These are phyloP conservation scores for Zygosaccharomyces bisporus DNA, from an alignment of 805 yeast species.

Conservation along the genomic window DNA sequence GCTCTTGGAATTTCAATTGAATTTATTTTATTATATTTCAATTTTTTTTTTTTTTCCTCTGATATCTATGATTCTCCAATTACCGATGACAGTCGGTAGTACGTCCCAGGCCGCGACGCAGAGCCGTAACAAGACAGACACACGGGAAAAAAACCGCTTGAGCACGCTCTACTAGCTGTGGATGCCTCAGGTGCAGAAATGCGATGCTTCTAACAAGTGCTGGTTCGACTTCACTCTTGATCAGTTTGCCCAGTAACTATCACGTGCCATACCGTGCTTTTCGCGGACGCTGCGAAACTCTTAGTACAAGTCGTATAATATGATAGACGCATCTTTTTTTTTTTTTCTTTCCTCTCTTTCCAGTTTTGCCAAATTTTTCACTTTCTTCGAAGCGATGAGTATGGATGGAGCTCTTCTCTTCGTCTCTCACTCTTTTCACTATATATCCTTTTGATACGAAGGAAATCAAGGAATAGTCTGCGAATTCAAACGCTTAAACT, in stretches of 20 bases:
- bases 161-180: no score
- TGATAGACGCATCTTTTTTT: conserved; percentile 19
- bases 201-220: no score
- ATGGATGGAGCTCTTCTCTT: background rate
- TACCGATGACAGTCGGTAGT: no score
- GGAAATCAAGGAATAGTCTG: conserved; percentile 38
- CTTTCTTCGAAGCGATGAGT: conserved; percentile 1
- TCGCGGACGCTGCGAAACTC: conserved; percentile 11
- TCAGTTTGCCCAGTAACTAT: no score
- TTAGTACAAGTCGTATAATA: conserved; percentile 16
- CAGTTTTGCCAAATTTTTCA: conserved; percentile 1
- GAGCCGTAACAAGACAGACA: no score
- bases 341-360: background rate
- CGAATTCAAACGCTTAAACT: conserved; percentile 36
- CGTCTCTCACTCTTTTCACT: background rate
- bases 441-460: background rate
- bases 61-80: no score
- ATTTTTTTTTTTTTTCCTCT: background rate
- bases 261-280: conserved; percentile 8
- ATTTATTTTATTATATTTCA: background rate
- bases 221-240: no score
- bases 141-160: no score
- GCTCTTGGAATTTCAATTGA: background rate
- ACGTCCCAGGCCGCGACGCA: no score
- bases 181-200: no score